phyloP scores from a whole-genome alignment of 2,329 filamentous ascomycete species.

The Aspergillus versicolor region DNA sequence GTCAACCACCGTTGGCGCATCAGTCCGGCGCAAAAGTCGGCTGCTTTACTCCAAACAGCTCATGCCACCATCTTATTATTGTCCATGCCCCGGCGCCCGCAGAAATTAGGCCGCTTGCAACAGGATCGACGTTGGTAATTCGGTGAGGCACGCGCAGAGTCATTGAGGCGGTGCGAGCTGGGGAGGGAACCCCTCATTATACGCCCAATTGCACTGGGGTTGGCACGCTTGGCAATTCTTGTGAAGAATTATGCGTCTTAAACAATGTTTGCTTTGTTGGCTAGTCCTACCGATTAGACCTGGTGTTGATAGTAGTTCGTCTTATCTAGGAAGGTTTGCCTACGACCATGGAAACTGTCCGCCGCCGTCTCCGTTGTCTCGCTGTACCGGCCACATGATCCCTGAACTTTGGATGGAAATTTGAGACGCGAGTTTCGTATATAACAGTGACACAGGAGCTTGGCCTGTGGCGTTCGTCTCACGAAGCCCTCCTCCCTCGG shows the following conservation, averaged over 20 bases:
- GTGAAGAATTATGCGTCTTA: slow-evolving; percentile 1
- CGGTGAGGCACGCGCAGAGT: not conserved
- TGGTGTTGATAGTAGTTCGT: too few species aligned
- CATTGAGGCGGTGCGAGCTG: slow-evolving; percentile 7
- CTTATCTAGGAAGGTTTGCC: too few species aligned
- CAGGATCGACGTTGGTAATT: not conserved
- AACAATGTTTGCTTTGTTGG: not conserved
- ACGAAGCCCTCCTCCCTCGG: not conserved
- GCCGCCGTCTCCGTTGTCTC: not conserved
- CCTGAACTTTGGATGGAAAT: not conserved
- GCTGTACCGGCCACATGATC: not conserved
- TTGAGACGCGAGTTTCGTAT: not conserved
- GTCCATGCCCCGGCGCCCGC: not conserved
- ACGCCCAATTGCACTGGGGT: slow-evolving; percentile 1
- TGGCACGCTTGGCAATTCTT: not conserved
- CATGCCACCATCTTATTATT: not conserved
- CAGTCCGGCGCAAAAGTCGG: not conserved
- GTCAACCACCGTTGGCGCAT: not conserved
- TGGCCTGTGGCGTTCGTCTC: not conserved
- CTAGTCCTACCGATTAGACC: too few species aligned
- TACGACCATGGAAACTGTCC: too few species aligned
- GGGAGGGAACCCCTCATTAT: slow-evolving; percentile 6
- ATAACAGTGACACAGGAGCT: not conserved
- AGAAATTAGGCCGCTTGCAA: not conserved
- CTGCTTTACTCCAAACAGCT: not conserved